Conservation (phyloP, 1,284 basidiomycete species). For the Boletus holoroseus region DNA sequence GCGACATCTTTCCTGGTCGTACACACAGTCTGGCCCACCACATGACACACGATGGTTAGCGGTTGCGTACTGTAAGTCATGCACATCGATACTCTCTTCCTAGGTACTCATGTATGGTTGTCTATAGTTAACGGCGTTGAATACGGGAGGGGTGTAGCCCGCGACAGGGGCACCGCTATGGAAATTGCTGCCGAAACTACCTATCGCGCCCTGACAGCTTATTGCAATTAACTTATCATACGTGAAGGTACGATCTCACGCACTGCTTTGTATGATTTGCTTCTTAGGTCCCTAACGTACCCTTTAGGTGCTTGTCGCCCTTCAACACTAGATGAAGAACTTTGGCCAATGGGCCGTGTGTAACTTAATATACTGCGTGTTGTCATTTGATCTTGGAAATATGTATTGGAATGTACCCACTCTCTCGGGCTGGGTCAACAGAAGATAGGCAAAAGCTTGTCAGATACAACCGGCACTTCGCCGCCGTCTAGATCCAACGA, state of each 20-base stretch:
- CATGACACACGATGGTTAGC: conserved; percentile 27
- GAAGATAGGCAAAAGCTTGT: not conserved
- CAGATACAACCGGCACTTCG: not conserved
- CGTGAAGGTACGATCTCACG: conserved; percentile 5
- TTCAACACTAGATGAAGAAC: not conserved
- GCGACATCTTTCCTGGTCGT: conserved; percentile 23
- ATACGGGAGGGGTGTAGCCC: conserved; percentile 27
- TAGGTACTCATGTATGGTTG: conserved; percentile 2
- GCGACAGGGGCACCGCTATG: conserved; percentile 33
- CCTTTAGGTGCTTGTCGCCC: not conserved
- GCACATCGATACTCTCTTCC: not conserved
- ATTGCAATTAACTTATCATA: conserved; percentile 15
- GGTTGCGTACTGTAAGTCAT: conserved; percentile 29
- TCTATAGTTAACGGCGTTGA: conserved; percentile 28
- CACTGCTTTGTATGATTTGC: not conserved
- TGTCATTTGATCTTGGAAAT: not conserved
- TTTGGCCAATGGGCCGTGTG: not conserved
- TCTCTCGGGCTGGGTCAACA: not conserved
- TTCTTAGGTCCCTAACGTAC: not conserved
- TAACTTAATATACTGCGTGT: conserved; percentile 5
- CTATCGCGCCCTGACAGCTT: conserved; percentile 22
- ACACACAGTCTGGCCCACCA: conserved; percentile 22
- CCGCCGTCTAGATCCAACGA: not conserved
- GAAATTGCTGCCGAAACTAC: conserved; percentile 29
- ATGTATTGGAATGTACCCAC: conserved; percentile 13